These are phyloP conservation scores for Fusarium clavum DNA, from an alignment of 2,329 filamentous ascomycete genomes.

Conservation along the genomic window DNA sequence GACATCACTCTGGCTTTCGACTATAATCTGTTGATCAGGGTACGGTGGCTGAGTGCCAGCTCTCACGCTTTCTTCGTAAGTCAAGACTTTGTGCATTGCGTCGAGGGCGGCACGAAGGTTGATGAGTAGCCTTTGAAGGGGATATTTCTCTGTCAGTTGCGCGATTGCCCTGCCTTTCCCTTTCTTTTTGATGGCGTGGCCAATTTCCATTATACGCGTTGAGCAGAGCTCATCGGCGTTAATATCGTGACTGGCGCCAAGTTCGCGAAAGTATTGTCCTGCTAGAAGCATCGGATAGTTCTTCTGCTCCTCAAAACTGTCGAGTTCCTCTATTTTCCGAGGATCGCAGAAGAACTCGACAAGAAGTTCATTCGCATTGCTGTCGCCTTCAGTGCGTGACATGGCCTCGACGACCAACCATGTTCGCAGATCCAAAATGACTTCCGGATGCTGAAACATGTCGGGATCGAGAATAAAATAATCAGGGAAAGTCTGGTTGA, in stretches of 20 bases:
- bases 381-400: conserved; percentile 12
- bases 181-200: conserved; percentile 19
- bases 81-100: conserved; percentile 25
- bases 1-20: conserved; percentile 37
- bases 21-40: conserved; percentile 19
- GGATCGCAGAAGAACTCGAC: conserved; percentile 49
- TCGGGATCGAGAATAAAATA: conserved; percentile 43
- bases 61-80: not conserved
- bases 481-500: conserved; percentile 49
- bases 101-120: conserved; percentile 37
- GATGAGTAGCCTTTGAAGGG: conserved; percentile 31
- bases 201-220: conserved; percentile 35
- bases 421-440: conserved; percentile 54
- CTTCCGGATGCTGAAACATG: conserved; percentile 28
- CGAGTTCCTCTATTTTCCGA: not conserved
- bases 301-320: not conserved
- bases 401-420: conserved; percentile 50
- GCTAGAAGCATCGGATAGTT: conserved; percentile 25
- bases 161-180: conserved; percentile 5
- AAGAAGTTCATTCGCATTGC: not conserved
- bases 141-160: conserved; percentile 33
- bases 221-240: conserved; percentile 37
- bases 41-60: not conserved
- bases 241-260: conserved; percentile 34
- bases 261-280: conserved; percentile 44